Conservation (phyloP, 2,329 filamentous ascomycete genomes). For the Scedosporium aurantiacum region DNA sequence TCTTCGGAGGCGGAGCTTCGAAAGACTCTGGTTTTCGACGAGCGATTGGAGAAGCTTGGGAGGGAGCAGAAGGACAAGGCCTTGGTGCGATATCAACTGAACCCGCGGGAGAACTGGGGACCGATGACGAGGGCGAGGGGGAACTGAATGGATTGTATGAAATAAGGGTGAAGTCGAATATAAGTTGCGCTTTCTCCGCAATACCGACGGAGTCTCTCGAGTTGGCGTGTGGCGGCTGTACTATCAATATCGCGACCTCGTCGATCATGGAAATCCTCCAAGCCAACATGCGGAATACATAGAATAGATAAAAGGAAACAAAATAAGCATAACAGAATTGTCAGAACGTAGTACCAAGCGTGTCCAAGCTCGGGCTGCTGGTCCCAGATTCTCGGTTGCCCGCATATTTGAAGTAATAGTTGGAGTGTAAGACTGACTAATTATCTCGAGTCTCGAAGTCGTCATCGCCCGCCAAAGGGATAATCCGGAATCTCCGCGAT, state of each 20-base stretch:
- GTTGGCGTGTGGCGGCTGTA: too few species aligned
- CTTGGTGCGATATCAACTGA: slow-evolving; percentile 77
- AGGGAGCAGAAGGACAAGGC: slow-evolving; percentile 55
- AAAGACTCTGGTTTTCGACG: slow-evolving; percentile 62
- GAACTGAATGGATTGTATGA: background rate
- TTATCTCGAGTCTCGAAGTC: background rate
- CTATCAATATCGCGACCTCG: too few species aligned
- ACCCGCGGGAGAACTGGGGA: slow-evolving; percentile 89
- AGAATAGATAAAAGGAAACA: too few species aligned
- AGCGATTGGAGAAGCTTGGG: slow-evolving; percentile 63
- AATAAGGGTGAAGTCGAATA: too few species aligned
- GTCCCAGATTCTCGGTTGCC: background rate
- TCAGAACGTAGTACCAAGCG: too few species aligned
- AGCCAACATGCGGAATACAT: too few species aligned
- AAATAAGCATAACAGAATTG: too few species aligned
- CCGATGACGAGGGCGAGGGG: slow-evolving; percentile 55
- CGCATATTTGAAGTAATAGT: too few species aligned
- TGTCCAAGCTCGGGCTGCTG: too few species aligned
- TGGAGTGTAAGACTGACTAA: background rate
- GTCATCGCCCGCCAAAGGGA: background rate
- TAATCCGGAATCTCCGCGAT: background rate
- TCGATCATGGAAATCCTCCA: too few species aligned
- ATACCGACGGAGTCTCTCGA: too few species aligned
- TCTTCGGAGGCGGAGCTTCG: slow-evolving; percentile 30
- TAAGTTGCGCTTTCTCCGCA: too few species aligned